phyloP scores from a whole-genome alignment of 2,329 filamentous ascomycete species.

The Aspergillus novofumigatus region DNA sequence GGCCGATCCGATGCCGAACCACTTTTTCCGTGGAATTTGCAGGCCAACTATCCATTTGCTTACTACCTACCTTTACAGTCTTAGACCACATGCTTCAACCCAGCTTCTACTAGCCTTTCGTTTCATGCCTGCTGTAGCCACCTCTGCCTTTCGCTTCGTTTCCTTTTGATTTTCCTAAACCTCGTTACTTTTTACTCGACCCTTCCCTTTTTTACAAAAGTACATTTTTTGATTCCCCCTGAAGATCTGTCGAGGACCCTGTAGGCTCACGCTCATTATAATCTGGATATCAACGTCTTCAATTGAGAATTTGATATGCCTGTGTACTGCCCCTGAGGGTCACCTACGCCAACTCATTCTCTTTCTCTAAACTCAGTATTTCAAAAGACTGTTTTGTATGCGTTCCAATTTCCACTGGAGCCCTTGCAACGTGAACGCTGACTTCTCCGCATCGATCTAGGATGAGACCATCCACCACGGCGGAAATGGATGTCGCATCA shows the following conservation, averaged over 20 bases:
- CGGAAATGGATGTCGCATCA: conserved; percentile 28
- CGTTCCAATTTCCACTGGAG: background rate
- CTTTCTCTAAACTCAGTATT: background rate
- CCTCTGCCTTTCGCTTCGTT: background rate
- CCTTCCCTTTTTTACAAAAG: background rate
- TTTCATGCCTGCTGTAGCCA: background rate
- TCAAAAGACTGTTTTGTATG: background rate
- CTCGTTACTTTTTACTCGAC: background rate
- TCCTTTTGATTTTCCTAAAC: conserved; percentile 1
- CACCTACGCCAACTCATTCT: background rate
- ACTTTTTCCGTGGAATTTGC: conserved; percentile 18
- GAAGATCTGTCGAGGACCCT: background rate
- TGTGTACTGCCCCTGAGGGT: background rate
- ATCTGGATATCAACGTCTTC: background rate
- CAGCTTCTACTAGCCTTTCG: background rate
- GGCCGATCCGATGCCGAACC: conserved; percentile 9
- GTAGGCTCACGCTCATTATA: background rate
- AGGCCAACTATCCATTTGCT: conserved; percentile 17
- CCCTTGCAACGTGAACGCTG: background rate
- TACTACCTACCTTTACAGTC: background rate
- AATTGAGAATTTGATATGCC: background rate
- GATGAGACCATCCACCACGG: conserved; percentile 22
- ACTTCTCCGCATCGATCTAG: background rate
- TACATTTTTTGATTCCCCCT: background rate
- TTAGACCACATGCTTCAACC: background rate